Evolutionary conservation across 164 flowering plant species (phyloP), one percentile per base, ranked within the genome.

Genomic region (Vitis cinerea): DNA sequence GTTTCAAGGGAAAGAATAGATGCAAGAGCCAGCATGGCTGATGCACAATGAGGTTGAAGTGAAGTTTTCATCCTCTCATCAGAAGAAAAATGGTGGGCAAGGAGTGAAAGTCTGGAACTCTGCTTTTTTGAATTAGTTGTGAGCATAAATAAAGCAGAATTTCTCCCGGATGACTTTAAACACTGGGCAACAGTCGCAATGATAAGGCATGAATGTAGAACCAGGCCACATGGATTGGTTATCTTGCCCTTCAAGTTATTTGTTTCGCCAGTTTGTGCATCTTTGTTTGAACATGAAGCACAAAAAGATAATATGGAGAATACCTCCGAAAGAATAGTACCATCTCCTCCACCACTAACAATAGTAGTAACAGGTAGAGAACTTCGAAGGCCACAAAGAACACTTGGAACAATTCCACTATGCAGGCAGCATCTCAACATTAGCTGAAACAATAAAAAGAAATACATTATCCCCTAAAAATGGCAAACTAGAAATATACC

Each of bases 1-100:
- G 65, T 75, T 77, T 95, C 98, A 75, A 95, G 94, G 49, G 92
- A 88, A 57, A 91, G 74, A 72, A 95, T 79, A 58, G 98, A 93
- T 67, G 97, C 90, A 72, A 93, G 80, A 73, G 99, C 98, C 61
- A 95, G 75, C 99, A 91, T 91, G 69, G 97, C 93, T 10, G 98
- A 81, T 56, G 92, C 85, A 82, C 78, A 72, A 66, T 86, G 88
- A 58, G 92, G 84, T 75, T 83, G 88, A 55, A 87, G 74, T 48
- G 80, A 81, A 49, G 78, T 65, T 62, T 73, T 75, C 66, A 74
- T 71, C 68, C 75, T 77, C 52, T 90, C 92, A 76, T 88, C 87
- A 63, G 85, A 81, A 64, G 97, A 83, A 82, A 84, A 79, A 75
- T 81, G 81, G 74, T 88, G 87, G 23, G 93, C 87, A 57, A 95